Percentiles rank a stretch among this genome's conserved stretches.
phyloP scores from a whole-genome alignment of 495 filamentous ascomycete genomes.

The Annulohypoxylon maeteangense region DNA sequence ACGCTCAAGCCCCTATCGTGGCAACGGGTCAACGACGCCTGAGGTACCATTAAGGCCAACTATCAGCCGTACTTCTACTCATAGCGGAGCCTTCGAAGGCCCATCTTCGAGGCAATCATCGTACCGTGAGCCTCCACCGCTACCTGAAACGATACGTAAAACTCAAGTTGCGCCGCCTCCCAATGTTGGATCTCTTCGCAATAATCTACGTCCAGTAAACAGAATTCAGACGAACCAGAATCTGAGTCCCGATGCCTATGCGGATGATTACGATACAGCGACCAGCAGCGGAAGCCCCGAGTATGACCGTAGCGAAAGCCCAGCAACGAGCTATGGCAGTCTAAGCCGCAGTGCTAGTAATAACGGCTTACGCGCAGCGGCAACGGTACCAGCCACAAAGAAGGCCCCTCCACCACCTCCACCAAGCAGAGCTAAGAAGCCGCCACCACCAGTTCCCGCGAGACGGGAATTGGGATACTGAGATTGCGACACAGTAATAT shows the following conservation, averaged over 20 bases:
- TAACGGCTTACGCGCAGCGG: slow-evolving; percentile 55
- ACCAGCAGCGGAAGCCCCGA: slow-evolving; percentile 68
- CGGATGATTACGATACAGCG: slow-evolving; percentile 71
- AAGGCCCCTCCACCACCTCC: slow-evolving; percentile 85
- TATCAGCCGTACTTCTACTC: slow-evolving; percentile 57
- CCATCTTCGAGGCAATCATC: slow-evolving; percentile 27
- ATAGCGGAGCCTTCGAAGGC: slow-evolving; percentile 56
- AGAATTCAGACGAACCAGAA: slow-evolving; percentile 65
- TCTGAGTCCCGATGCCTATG: slow-evolving; percentile 67
- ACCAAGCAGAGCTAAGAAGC: slow-evolving; percentile 82
- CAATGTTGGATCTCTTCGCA: slow-evolving; percentile 52
- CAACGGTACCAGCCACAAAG: slow-evolving; percentile 57
- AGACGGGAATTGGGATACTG: slow-evolving; percentile 53
- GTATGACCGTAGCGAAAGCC: slow-evolving; percentile 68
- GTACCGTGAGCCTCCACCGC: slow-evolving; percentile 43
- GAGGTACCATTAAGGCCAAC: slow-evolving; percentile 52
- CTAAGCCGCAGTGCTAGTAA: slow-evolving; percentile 64
- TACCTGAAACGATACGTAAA: slow-evolving; percentile 45
- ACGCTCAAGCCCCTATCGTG: slow-evolving; percentile 58
- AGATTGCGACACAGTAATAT: not conserved
- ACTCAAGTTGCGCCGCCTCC: slow-evolving; percentile 45
- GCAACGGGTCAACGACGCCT: slow-evolving; percentile 60
- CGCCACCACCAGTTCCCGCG: slow-evolving; percentile 70
- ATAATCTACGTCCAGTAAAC: slow-evolving; percentile 56
- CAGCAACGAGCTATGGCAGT: slow-evolving; percentile 71